Evolutionary conservation across 495 filamentous ascomycete species (phyloP).

Genomic region (Hyaloscypha bicolor): DNA sequence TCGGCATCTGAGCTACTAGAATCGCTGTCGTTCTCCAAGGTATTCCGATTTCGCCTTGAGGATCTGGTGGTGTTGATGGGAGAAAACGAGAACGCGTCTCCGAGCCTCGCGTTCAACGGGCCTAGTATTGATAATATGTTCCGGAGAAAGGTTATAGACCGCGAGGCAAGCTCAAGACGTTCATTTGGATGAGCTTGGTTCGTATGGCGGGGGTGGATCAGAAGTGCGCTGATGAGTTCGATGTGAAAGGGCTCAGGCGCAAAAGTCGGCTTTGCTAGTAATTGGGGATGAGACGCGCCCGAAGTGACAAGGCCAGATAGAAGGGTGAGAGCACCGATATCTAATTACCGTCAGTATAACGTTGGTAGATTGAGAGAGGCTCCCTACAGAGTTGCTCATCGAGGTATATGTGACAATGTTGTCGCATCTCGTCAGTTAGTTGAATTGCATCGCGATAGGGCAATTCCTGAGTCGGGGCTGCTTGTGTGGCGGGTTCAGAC

Average conservation of each 20-base stretch:
- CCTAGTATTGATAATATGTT: slow-evolving; percentile 54
- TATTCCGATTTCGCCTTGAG: slow-evolving; percentile 31
- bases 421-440: slow-evolving; percentile 62
- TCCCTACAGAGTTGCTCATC: slow-evolving; percentile 71
- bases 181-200: slow-evolving; percentile 57
- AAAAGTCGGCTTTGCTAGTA: slow-evolving; percentile 48
- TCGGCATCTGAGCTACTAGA: slow-evolving; percentile 29
- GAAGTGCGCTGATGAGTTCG: slow-evolving; percentile 31
- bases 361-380: neutral
- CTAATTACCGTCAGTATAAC: slow-evolving; percentile 43
- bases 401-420: slow-evolving; percentile 71
- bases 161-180: slow-evolving; percentile 52
- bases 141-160: slow-evolving; percentile 61
- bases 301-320: slow-evolving; percentile 65
- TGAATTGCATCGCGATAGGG: slow-evolving; percentile 54
- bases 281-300: slow-evolving; percentile 48
- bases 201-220: slow-evolving; percentile 31
- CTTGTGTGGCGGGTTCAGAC: neutral
- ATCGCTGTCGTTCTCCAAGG: slow-evolving; percentile 24
- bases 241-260: slow-evolving; percentile 33
- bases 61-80: slow-evolving; percentile 35
- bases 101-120: slow-evolving; percentile 49
- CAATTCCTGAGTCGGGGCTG: slow-evolving; percentile 23
- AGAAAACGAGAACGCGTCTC: slow-evolving; percentile 60
- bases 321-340: slow-evolving; percentile 68